Conservation (phyloP, 2,329 filamentous ascomycete genomes). For the Curvularia lunata region DNA sequence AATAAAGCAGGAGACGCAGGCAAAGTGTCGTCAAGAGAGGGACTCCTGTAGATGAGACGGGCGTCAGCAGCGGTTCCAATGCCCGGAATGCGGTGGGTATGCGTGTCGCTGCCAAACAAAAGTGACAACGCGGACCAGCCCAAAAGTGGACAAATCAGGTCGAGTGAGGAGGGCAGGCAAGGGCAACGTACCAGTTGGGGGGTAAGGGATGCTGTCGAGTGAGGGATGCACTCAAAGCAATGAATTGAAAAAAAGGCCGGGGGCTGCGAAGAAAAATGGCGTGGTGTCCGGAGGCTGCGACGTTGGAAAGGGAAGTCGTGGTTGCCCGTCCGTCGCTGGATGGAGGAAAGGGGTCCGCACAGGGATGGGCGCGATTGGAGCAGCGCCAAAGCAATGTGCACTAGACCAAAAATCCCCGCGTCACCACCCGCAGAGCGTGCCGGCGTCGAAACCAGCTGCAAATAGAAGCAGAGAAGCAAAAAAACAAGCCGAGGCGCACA, state of each 20-base stretch:
- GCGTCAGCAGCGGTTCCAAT: constrained; percentile 32
- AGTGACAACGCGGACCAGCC: constrained; percentile 43
- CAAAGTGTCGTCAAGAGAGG: constrained; percentile 40
- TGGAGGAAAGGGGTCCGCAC: constrained; percentile 49
- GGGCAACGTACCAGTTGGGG: constrained; percentile 46
- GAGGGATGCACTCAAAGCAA: constrained; percentile 45
- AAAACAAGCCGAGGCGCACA: background rate
- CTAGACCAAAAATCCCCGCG: constrained; percentile 44
- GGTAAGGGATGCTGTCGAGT: constrained; percentile 44
- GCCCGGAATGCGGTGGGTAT: constrained; percentile 20
- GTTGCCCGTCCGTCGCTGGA: constrained; percentile 37
- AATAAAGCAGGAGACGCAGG: constrained; percentile 39
- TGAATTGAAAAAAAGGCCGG: constrained; percentile 31
- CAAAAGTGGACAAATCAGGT: constrained; percentile 43
- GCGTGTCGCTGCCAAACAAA: constrained; percentile 36
- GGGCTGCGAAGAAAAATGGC: constrained; percentile 35
- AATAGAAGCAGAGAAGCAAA: constrained; percentile 2
- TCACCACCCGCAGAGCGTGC: constrained; percentile 19
- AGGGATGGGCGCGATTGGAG: constrained; percentile 41
- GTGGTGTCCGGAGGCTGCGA: constrained; percentile 41
- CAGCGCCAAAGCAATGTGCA: constrained; percentile 43
- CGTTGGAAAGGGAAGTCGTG: constrained; percentile 45
- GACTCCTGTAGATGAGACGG: constrained; percentile 37
- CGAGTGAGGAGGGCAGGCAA: constrained; percentile 30
- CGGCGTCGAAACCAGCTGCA: constrained; percentile 11